phyloP scores from a whole-genome alignment of 805 yeast genomes.

The Wickerhamomyces mucosus region DNA sequence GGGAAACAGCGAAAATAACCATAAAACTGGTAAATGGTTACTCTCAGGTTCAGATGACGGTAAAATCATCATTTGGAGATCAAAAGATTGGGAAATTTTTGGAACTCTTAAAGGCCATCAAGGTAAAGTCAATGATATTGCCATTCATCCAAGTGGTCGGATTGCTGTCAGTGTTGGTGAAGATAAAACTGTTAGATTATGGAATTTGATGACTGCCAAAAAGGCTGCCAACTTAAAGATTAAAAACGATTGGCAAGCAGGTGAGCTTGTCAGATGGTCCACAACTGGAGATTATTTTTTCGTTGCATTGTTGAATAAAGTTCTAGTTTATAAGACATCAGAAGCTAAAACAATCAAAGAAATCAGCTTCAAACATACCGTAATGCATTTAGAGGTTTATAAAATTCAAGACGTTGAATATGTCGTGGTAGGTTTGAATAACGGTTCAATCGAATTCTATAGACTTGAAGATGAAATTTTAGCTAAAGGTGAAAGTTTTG shows the following conservation, averaged over 20 bases:
- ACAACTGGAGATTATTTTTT: conserved; percentile 58
- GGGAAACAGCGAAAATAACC: conserved; percentile 7
- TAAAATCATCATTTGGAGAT: conserved; percentile 83
- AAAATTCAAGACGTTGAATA: conserved; percentile 40
- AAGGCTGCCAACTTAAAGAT: conserved; percentile 80
- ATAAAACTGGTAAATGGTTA: conserved; percentile 72
- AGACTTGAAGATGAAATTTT: conserved; percentile 27
- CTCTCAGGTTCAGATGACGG: conserved; percentile 90
- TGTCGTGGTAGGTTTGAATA: conserved; percentile 56
- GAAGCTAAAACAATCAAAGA: conserved; percentile 50
- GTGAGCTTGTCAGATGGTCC: conserved; percentile 62
- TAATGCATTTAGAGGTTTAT: conserved; percentile 59
- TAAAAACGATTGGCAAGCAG: conserved; percentile 57
- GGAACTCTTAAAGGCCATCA: conserved; percentile 85
- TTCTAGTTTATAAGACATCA: conserved; percentile 56
- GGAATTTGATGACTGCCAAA: conserved; percentile 96
- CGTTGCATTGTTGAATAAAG: conserved; percentile 61
- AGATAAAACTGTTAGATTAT: conserved; percentile 75
- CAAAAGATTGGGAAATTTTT: conserved; percentile 92
- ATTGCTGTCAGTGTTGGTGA: conserved; percentile 84
- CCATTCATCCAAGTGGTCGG: conserved; percentile 84
- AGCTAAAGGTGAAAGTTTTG: conserved; percentile 21
- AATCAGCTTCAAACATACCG: conserved; percentile 40
- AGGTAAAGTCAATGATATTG: conserved; percentile 73
- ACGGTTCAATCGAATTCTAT: conserved; percentile 61